phyloP scores from a whole-genome alignment of 2,329 filamentous ascomycete species.

The Penicillium sp. region DNA sequence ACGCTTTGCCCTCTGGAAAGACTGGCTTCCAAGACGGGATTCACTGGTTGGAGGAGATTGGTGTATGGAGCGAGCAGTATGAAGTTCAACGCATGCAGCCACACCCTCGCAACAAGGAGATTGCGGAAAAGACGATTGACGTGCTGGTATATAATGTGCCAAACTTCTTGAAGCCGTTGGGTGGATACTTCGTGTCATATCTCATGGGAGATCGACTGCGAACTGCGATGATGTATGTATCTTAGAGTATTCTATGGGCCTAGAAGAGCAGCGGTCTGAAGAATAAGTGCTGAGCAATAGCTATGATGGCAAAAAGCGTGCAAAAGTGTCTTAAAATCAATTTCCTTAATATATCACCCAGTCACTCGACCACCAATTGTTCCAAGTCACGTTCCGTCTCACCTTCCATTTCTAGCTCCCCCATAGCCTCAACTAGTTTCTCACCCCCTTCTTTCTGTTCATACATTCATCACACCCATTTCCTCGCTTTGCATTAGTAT shows the following conservation, averaged over 20 bases:
- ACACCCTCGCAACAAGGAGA: no score
- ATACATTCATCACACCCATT: not conserved
- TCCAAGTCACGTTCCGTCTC: not conserved
- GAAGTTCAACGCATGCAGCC: no score
- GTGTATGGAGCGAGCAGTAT: no score
- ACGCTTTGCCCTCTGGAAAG: no score
- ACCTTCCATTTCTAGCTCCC: not conserved
- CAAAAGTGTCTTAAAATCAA: not conserved
- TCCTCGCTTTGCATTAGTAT: not conserved
- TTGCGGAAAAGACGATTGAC: no score
- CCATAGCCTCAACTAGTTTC: not conserved
- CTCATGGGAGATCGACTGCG: no score
- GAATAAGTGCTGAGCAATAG: not conserved
- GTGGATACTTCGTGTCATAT: no score
- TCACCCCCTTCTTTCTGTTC: not conserved
- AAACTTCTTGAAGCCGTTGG: no score
- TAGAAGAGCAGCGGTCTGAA: not conserved
- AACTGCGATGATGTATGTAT: no score
- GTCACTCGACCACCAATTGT: not conserved
- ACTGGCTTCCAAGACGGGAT: no score
- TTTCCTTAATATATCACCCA: not conserved
- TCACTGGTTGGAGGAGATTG: no score
- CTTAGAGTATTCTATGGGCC: not conserved
- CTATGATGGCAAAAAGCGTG: not conserved
- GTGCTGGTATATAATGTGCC: no score